Evolutionary conservation across 2,329 filamentous ascomycete species (phyloP).

Genomic region (Triangularia verruculosa): DNA sequence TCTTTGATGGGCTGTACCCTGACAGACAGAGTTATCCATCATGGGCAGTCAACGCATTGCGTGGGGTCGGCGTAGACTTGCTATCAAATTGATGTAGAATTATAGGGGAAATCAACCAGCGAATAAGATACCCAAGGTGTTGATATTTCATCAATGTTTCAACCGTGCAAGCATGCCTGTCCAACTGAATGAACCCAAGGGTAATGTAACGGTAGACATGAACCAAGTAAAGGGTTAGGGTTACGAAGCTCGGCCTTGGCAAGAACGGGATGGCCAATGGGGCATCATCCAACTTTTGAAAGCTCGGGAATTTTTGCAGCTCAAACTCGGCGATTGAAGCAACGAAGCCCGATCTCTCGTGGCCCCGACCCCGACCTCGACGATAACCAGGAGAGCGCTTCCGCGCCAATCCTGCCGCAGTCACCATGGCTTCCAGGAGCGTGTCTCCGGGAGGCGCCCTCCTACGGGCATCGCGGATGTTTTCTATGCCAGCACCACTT

Average conservation of each 20-base stretch:
- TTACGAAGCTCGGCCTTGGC: conserved; percentile 9
- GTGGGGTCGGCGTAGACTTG: conserved; percentile 75
- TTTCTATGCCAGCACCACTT: conserved; percentile 77
- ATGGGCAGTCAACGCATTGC: conserved; percentile 82
- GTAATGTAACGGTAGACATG: too few relatives aligned
- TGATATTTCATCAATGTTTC: not conserved
- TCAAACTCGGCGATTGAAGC: not conserved
- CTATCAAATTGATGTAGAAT: conserved; percentile 35
- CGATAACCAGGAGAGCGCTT: conserved; percentile 9
- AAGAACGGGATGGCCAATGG: not conserved
- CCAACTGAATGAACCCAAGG: not conserved
- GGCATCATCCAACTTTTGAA: not conserved
- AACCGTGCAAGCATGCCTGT: not conserved
- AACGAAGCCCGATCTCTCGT: conserved; percentile 6
- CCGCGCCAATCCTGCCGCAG: conserved; percentile 8
- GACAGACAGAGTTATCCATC: conserved; percentile 66
- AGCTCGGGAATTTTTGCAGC: conserved; percentile 25
- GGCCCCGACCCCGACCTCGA: conserved; percentile 9
- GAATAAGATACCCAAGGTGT: not conserved
- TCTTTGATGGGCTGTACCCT: conserved; percentile 73
- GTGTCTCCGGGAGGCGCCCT: conserved; percentile 65
- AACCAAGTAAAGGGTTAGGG: conserved; percentile 20
- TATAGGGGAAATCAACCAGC: not conserved
- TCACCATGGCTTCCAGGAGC: conserved; percentile 31
- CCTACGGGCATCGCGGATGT: conserved; percentile 83